phyloP scores from a whole-genome alignment of 306 rosid species.

The Casuarina equisetifolia region DNA sequence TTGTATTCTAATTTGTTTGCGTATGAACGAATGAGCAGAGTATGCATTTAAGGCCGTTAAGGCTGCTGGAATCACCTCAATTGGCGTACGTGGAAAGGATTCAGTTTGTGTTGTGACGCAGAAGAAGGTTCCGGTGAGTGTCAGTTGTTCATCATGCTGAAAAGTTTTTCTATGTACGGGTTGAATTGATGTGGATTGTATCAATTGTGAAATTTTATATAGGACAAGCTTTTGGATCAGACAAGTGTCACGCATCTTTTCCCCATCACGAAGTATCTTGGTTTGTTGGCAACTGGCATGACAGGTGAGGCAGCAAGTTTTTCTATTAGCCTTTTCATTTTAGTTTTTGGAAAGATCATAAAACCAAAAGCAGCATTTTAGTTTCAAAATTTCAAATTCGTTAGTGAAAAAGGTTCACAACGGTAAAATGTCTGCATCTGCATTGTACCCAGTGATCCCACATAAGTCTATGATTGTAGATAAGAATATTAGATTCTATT shows the following conservation, averaged over 20 bases:
- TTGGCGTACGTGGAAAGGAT: conserved; percentile 92
- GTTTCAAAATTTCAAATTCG: not conserved
- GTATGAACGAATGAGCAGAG: conserved; percentile 50
- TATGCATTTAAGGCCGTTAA: conserved; percentile 99
- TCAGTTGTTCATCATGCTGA: not conserved
- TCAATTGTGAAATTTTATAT: conserved; percentile 29
- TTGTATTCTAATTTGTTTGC: conserved; percentile 25
- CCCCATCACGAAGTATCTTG: conserved; percentile 87
- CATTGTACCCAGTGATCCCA: not conserved
- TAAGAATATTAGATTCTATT: not conserved
- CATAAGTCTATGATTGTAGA: not conserved
- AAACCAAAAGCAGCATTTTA: not conserved
- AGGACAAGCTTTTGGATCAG: conserved; percentile 99
- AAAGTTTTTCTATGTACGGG: not conserved
- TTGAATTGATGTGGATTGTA: conserved; percentile 13
- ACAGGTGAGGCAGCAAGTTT: conserved; percentile 48
- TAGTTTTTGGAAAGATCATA: not conserved
- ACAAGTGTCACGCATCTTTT: conserved; percentile 93
- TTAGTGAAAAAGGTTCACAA: not conserved
- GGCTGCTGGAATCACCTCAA: conserved; percentile 89
- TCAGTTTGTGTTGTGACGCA: conserved; percentile 97
- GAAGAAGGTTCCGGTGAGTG: conserved; percentile 96
- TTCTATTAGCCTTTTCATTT: conserved; percentile 12
- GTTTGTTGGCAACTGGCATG: conserved; percentile 96
- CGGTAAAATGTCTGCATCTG: not conserved